These are phyloP conservation scores for Monilinia aucupariae DNA, from an alignment of 2,329 filamentous ascomycete species.

Conservation along the genomic window DNA sequence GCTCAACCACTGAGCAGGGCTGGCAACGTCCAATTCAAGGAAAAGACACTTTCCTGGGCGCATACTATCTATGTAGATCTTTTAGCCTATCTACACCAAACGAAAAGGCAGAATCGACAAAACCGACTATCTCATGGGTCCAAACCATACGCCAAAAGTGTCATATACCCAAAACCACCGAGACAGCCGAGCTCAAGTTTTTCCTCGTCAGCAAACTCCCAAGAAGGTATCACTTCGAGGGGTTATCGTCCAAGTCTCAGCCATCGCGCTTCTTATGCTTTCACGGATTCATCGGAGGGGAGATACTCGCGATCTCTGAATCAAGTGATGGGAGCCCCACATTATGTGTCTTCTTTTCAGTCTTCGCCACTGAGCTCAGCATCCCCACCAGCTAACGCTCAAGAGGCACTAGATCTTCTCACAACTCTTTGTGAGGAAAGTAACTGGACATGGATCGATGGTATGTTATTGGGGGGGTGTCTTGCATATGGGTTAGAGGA, in stretches of 20 bases:
- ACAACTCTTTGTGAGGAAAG: slow-evolving; percentile 72
- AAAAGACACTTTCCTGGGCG: slow-evolving; percentile 64
- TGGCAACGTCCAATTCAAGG: slow-evolving; percentile 52
- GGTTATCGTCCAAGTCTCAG: slow-evolving; percentile 6
- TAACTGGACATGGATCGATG: slow-evolving; percentile 85
- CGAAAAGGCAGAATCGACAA: slow-evolving; percentile 44
- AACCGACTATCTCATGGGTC: slow-evolving; percentile 34
- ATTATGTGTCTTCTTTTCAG: slow-evolving; percentile 30
- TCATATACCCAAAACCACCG: slow-evolving; percentile 49
- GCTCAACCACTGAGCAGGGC: slow-evolving; percentile 26
- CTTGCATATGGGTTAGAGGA: slow-evolving; percentile 84
- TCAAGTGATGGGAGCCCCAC: slow-evolving; percentile 26
- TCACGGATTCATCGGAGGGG: slow-evolving; percentile 15
- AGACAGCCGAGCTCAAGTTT: slow-evolving; percentile 32
- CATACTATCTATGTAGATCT: slow-evolving; percentile 69
- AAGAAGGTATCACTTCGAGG: not conserved
- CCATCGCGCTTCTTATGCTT: slow-evolving; percentile 6
- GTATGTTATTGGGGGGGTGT: slow-evolving; percentile 86
- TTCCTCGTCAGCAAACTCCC: slow-evolving; percentile 17
- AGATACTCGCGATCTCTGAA: slow-evolving; percentile 20
- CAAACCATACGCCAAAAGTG: slow-evolving; percentile 43
- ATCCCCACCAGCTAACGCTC: slow-evolving; percentile 44
- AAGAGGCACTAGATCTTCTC: slow-evolving; percentile 63
- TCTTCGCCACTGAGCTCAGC: slow-evolving; percentile 17
- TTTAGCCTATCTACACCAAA: slow-evolving; percentile 57